Conservation (phyloP, 2,329 filamentous ascomycete species). For the Acrodontium crateriforme region DNA sequence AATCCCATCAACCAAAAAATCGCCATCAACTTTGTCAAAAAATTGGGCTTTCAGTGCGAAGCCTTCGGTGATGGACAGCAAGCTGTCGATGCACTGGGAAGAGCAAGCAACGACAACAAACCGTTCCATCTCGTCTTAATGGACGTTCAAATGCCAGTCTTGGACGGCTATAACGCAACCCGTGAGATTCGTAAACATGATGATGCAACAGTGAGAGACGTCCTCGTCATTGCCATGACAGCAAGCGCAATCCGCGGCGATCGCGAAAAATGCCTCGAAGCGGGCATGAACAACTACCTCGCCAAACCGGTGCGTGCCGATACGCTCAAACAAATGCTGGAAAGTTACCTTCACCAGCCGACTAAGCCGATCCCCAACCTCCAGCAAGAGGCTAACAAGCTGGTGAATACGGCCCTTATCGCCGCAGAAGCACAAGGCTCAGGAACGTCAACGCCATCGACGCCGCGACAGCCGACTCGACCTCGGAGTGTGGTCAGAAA, state of each 20-base stretch:
- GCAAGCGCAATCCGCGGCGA: conserved; percentile 90
- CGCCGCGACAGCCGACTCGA: conserved; percentile 3
- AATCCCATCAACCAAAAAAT: conserved; percentile 92
- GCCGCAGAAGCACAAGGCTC: conserved; percentile 5
- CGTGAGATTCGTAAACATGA: conserved; percentile 65
- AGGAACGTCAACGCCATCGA: conserved; percentile 1
- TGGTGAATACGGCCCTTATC: conserved; percentile 25
- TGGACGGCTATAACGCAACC: conserved; percentile 87
- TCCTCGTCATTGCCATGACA: conserved; percentile 96
- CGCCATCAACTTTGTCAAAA: conserved; percentile 77
- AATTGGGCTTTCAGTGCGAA: conserved; percentile 73
- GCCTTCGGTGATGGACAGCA: conserved; percentile 83
- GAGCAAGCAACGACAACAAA: conserved; percentile 52
- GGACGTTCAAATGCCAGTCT: conserved; percentile 92
- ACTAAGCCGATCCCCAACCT: conserved; percentile 31
- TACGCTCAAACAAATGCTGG: conserved; percentile 71
- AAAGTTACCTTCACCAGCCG: conserved; percentile 46
- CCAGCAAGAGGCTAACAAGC: conserved; percentile 30
- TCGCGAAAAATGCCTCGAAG: conserved; percentile 85
- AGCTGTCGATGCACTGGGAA: conserved; percentile 71
- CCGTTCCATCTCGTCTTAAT: conserved; percentile 88
- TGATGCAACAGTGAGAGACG: conserved; percentile 61
- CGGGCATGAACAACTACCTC: conserved; percentile 95
- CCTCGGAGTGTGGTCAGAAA: conserved; percentile 8
- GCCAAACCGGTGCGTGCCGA: conserved; percentile 89